Percentiles rank a stretch among this genome's conserved stretches.
Conservation (phyloP, 2,329 filamentous ascomycete species). For the Hymenoscyphus fraxineus region DNA sequence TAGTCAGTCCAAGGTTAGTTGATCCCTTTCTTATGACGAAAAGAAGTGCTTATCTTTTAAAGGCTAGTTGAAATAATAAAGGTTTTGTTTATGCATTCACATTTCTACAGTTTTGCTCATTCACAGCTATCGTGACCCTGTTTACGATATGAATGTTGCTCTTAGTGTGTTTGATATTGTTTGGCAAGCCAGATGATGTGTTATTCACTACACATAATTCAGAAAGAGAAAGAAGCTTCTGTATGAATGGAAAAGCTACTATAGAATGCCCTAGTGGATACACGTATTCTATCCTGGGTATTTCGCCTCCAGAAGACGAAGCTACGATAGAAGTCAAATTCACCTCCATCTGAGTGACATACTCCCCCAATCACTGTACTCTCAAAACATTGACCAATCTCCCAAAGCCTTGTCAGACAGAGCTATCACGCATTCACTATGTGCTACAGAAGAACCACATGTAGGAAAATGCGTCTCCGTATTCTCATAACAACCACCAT, state of each 20-base stretch:
- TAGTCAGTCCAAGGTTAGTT: neutral
- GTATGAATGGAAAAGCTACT: neutral
- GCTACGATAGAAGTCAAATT: too few relatives aligned
- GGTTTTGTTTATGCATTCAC: neutral
- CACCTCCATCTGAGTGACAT: too few relatives aligned
- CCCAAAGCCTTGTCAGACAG: too few relatives aligned
- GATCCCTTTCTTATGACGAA: neutral
- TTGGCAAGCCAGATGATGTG: neutral
- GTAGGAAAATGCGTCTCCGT: too few relatives aligned
- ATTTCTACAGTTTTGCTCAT: neutral
- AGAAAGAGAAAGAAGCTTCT: neutral
- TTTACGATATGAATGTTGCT: neutral
- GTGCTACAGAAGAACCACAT: too few relatives aligned
- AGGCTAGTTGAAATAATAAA: neutral
- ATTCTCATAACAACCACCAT: neutral
- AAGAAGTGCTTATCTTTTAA: neutral
- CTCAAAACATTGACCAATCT: too few relatives aligned
- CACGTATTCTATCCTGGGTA: too few relatives aligned
- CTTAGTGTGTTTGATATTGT: neutral
- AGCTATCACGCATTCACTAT: too few relatives aligned
- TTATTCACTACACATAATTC: neutral
- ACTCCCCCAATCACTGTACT: too few relatives aligned
- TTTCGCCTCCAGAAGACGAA: too few relatives aligned
- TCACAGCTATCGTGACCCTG: neutral
- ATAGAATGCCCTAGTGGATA: neutral